Percentiles rank a stretch among this genome's conserved stretches.
Evolutionary conservation across 1,139 yeast species (phyloP).

Genomic region (Pichia sp.): DNA sequence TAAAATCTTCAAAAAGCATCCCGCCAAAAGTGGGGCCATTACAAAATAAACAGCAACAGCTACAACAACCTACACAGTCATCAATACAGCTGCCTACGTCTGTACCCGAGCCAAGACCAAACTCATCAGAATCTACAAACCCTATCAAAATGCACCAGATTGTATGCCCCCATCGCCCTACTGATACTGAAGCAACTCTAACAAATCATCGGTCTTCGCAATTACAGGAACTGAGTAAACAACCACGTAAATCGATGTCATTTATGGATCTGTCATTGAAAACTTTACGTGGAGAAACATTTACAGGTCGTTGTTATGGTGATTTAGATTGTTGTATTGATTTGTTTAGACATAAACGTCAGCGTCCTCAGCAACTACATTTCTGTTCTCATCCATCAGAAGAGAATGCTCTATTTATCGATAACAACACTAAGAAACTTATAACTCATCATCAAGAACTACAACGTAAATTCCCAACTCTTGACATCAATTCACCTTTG

Average conservation of each 20-base stretch:
- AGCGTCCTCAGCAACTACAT: conserved; percentile 15
- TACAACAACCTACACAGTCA: too few relatives aligned
- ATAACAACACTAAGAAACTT: conserved; percentile 20
- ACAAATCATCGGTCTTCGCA: neutral
- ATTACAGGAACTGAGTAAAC: neutral
- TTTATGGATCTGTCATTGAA: conserved; percentile 27
- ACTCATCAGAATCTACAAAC: too few relatives aligned
- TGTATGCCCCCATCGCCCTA: neutral
- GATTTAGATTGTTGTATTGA: conserved; percentile 24
- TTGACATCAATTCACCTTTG: conserved; percentile 28
- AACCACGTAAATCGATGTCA: conserved; percentile 17
- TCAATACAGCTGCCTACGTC: too few relatives aligned
- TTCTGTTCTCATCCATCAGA: conserved; percentile 28
- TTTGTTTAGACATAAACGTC: conserved; percentile 3
- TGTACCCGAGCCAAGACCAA: too few relatives aligned
- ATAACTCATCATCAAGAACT: conserved; percentile 22
- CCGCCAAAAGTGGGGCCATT: too few relatives aligned
- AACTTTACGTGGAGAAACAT: conserved; percentile 22
- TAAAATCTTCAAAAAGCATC: too few relatives aligned
- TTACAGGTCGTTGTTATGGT: conserved; percentile 29
- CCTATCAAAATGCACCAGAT: too few relatives aligned
- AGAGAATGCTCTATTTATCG: conserved; percentile 28
- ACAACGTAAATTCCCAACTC: conserved; percentile 23
- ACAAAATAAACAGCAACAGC: too few relatives aligned
- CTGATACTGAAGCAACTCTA: neutral